A percentile compares a stretch with the other conserved stretches of the same genome.
phyloP scores from a whole-genome alignment of 169 alveolate genomes.

The Plasmodium relictum region DNA sequence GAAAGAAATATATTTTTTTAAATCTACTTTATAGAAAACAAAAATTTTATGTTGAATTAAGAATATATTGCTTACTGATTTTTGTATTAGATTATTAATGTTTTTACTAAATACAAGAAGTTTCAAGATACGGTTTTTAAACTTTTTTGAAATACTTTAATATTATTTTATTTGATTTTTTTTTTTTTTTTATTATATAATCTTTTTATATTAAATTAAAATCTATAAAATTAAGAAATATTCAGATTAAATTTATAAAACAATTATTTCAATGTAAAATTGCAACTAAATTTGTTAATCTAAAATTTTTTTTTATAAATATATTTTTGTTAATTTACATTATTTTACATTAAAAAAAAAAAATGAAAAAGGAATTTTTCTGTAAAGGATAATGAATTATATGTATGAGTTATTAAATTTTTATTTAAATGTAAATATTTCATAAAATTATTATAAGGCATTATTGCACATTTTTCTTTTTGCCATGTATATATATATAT shows the following conservation, averaged over 20 bases:
- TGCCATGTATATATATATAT: no score
- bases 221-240: constrained; percentile 16
- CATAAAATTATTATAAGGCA: background rate
- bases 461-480: background rate
- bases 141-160: background rate
- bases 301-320: background rate
- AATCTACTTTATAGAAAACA: no score
- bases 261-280: constrained; percentile 1
- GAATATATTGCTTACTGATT: no score
- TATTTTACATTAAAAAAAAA: no score
- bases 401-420: background rate
- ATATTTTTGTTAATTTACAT: background rate
- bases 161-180: background rate
- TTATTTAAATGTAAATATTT: no score
- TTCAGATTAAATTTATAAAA: constrained; percentile 13
- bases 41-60: no score
- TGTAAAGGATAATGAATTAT: background rate
- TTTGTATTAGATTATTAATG: background rate
- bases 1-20: no score
- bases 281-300: constrained; percentile 12
- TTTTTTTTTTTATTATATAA: constrained; percentile 1
- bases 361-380: background rate
- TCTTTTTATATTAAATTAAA: constrained; percentile 18
- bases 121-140: no score
- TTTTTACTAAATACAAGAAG: no score